Base-by-base conservation (phyloP, 2,329 filamentous ascomycete genomes). In the Clonostachys sp. region DNA sequence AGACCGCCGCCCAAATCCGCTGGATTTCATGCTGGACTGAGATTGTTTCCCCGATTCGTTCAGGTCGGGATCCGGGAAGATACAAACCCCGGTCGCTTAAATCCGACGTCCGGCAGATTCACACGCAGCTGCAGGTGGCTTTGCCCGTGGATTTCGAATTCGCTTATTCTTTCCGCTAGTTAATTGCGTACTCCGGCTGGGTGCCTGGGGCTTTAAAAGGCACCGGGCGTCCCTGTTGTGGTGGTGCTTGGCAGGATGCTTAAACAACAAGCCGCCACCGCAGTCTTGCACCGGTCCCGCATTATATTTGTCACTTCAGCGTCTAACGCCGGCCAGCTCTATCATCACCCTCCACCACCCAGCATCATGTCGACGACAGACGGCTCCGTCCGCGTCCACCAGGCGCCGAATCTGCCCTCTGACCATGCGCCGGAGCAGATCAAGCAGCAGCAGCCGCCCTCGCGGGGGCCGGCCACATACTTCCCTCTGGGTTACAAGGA, bases 401-500 rank as follows among this genome's bases (percentile, higher is more conserved):
- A 51, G 44, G 47, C 47, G 52, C 57, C 42, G 54, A 58, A 46
- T 36, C 51, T 14, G 50, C 50, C 12, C 16, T 42, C 42, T 10
- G 42, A 44, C 10, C 34, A n/a, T 34, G 14, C 41, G 30, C 17
- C 24, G 12, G 34, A 34, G n/a, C 54, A 60, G 18, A 49, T 53
- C 33, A 53, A 56, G 20, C 60, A 58, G 35, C 57, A 59, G 12
- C 59, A 60, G 46, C 54, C 60, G 39, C 51, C 60, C 41, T 52
- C 54, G 18, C 61, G 58, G 30, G 57, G 59, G 2, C 49, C 58
- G 2, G 61, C 65, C 36, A 60, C 60, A 2, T 84, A 80, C 65
- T 97, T 99, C 55, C 91, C 94, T 3, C 71, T 97, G 18, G 86
- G 91, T 44, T 96, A 96, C 71, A 94, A 91, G 60, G 91, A 96